A percentile compares a stretch with the other conserved stretches of the same genome.
These are phyloP conservation scores for Apiospora malaysiana DNA, from an alignment of 2,329 filamentous ascomycete genomes.

Conservation along the genomic window DNA sequence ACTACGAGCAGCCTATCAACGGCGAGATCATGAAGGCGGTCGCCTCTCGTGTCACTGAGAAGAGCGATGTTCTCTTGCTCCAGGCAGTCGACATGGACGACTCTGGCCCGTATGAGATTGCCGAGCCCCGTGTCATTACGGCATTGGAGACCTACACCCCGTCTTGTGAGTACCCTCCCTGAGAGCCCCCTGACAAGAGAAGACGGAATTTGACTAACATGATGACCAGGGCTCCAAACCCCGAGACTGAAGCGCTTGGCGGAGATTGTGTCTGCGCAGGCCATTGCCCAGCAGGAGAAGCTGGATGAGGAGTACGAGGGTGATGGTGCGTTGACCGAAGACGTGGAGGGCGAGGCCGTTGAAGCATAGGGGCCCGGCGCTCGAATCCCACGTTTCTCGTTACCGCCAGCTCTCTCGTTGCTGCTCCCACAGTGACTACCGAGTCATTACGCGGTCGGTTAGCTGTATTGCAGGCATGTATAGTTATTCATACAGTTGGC, in stretches of 20 bases:
- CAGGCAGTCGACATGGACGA: slow-evolving; percentile 99
- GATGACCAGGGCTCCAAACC: slow-evolving; percentile 84
- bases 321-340: slow-evolving; percentile 52
- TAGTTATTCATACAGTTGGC: not conserved
- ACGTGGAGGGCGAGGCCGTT: slow-evolving; percentile 49
- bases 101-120: slow-evolving; percentile 97
- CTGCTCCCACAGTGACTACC: slow-evolving; percentile 17
- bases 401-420: slow-evolving; percentile 15
- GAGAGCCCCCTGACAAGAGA: not conserved
- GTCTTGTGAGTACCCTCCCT: slow-evolving; percentile 73
- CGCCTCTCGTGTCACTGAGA: slow-evolving; percentile 94
- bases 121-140: slow-evolving; percentile 93
- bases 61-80: slow-evolving; percentile 93
- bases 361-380: slow-evolving; percentile 19
- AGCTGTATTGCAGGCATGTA: not conserved
- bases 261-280: slow-evolving; percentile 97
- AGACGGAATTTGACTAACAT: slow-evolving; percentile 37
- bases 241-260: slow-evolving; percentile 92
- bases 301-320: slow-evolving; percentile 57
- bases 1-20: slow-evolving; percentile 99
- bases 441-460: not conserved
- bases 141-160: slow-evolving; percentile 98
- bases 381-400: slow-evolving; percentile 19
- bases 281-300: slow-evolving; percentile 93
- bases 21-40: slow-evolving; percentile 99